Evolutionary conservation across 805 yeast species (phyloP), one percentile per base, ranked within the genome.

Genomic region (Candida incommunis): DNA sequence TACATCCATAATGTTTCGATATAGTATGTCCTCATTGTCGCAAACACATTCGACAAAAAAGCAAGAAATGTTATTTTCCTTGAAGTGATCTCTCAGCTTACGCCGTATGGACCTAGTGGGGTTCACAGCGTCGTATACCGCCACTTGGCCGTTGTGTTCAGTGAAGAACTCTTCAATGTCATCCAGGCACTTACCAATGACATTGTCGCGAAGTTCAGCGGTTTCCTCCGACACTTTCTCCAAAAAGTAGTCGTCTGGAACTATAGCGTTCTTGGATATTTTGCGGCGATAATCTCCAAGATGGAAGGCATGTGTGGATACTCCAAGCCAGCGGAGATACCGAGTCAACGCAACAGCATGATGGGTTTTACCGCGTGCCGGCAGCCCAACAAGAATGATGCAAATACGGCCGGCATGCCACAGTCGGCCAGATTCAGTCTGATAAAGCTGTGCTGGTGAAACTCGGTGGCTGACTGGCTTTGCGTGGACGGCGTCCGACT

Each of bases 391-490:
- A 52, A 92, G 71, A 3, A 82, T 85, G 44, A 92, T 81, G 54
- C 94, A 77, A 40, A 92, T 78, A 55, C 85, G 83, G 2, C 98
- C 98, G 3, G 98, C 97, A 57, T 92, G 97, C 66, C 85, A 92
- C 54, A 92, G 69, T 51, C 86, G 74, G 0, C 98, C 98, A 0
- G 88, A 77, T 47, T 86, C 95, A 0, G 97, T 90, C 11, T 94
- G 80, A 61, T 90, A 90, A 41, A 88, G 67, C 63, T 90, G 98
- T 0, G 94, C 96, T 1, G 96, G 96, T 56, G 37, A 31, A 9
- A 31, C 37, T 31, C 37, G 9, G 13, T 31, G 37, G 9, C 18
- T 31, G 20, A 31, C n/a, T 31, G 37, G 37, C n/a, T 31, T 31
- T 11, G 37, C 37, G n/a, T 31, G 37, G 18, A 31, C 37, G 4